Base-by-base conservation (phyloP, 768 basidiomycete genomes). In the Baorangia bicolor region DNA sequence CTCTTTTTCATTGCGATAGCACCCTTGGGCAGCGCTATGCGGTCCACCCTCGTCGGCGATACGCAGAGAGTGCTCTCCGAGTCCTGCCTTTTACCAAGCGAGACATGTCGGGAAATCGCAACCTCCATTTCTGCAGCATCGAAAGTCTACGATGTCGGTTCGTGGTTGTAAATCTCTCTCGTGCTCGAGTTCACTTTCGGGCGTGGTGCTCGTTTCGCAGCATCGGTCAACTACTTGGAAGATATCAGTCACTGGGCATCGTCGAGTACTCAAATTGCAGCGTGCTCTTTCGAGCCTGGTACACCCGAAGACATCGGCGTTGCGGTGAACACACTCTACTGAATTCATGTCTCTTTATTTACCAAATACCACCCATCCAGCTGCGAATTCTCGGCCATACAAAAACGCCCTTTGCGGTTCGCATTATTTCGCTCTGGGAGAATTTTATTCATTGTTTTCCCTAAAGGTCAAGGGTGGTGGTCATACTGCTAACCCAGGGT, bases 391-490 rank as follows among this genome's bases (percentile, higher is more conserved):
- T 60, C 77, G 82, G 82, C 76, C 30, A 80, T 80, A 21, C 47
- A 72, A 3, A 72, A 77, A 51, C 67, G 43, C 43, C 72, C 39
- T 69, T 69, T 16, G 67, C 61, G 10, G 67, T 64, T 18, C 11
- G 65, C 56, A 27, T 31, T 14, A 4, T 20, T 38, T 14, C 68
- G 20, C 18, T 39, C 10, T 18, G 4, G 33, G n/a, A n/a, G n/a
- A n/a, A n/a, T n/a, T n/a, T n/a, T n/a, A n/a, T n/a, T n/a, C n/a
- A n/a, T n/a, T n/a, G n/a, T n/a, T n/a, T n/a, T n/a, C 11, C 25
- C 12, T 27, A 39, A 6, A 85, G 84, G 74, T 87, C 28, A 86
- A 85, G 66, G 78, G 83, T 27, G 83, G 84, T 9, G 85, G 85
- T 0, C 85, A 87, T 58, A 51, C 78, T 0, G 54, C 74, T 0